Base-by-base conservation (phyloP, 2,329 filamentous ascomycete species). In the Venturia carpophila region DNA sequence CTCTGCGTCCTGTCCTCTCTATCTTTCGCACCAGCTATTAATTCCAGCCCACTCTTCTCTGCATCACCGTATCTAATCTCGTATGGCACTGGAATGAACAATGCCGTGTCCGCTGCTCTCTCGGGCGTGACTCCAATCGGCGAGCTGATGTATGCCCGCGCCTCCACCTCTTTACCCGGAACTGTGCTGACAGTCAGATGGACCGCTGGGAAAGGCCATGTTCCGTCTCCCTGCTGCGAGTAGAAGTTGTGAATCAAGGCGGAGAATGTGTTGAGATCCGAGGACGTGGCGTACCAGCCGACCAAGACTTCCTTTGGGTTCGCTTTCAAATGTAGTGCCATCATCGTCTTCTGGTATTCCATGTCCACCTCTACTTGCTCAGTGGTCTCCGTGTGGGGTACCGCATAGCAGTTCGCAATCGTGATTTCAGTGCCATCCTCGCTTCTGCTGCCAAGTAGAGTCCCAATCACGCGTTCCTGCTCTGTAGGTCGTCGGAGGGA, bases 211-310 rank as follows among this genome's bases (percentile, higher is more conserved):
- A 97, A 91, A 64, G 94, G 94, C 82, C 89, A 97, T 66, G 94
- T 99, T 75, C 94, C 94, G 69, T 96, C 96, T 74, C 96, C 94
- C 74, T 95, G 92, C 75, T 91, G 90, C 74, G 90, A 91, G 83
- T 97, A 99, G 83, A 97, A 99, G 84, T 99, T 99, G 81, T 99
- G 94, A 79, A 96, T 99, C 73, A 99, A 86, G 72, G 94, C 94
- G 76, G 89, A 94, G 84, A 99, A 99, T 76, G 89, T 96, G 86
- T 99, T 97, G 74, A 99, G 86, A 79, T 97, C 93, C 77, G 91
- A 88, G 74, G 90, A 92, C 62, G 94, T 99, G 69, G 94, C 96
- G 81, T 99, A 99, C 94, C 94, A 99, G 74, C 94, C 94, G 68
- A 99, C 89, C 66, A 99, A 85, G 64, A 92, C 87, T 79, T 99